Percentiles rank a stretch among this genome's conserved stretches.
Evolutionary conservation across 345 rosid species (phyloP).

Genomic region (Chamaenerion angustifolium): DNA sequence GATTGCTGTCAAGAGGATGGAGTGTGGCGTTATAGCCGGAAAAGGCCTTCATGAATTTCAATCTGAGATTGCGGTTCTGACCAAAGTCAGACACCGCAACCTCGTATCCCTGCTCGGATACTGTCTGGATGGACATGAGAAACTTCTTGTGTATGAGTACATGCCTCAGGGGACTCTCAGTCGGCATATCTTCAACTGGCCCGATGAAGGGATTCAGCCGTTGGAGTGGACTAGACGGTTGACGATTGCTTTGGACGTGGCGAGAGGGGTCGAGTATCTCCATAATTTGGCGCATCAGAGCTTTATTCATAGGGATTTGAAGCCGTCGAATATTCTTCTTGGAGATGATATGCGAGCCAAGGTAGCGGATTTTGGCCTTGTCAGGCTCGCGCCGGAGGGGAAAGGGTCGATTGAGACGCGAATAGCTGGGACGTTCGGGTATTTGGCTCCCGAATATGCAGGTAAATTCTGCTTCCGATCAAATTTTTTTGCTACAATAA

Average conservation of each 20-base stretch:
- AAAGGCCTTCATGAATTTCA: constrained; percentile 61
- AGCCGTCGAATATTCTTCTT: constrained; percentile 83
- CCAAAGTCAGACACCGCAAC: constrained; percentile 76
- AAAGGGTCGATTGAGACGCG: constrained; percentile 70
- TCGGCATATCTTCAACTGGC: constrained; percentile 51
- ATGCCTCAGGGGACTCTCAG: constrained; percentile 86
- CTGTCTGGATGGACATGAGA: constrained; percentile 87
- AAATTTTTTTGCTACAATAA: no score
- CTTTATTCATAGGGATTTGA: constrained; percentile 80
- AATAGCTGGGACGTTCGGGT: constrained; percentile 91
- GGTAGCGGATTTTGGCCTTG: constrained; percentile 85
- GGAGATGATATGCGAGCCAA: constrained; percentile 90
- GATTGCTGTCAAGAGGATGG: constrained; percentile 89
- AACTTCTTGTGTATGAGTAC: constrained; percentile 71
- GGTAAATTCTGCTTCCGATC: constrained; percentile 22
- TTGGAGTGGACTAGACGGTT: constrained; percentile 69
- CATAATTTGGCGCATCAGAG: constrained; percentile 85
- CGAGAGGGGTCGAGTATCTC: constrained; percentile 88
- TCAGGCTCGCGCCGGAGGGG: constrained; percentile 87
- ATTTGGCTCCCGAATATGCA: constrained; percentile 90
- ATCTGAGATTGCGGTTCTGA: constrained; percentile 76
- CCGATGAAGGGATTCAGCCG: constrained; percentile 46
- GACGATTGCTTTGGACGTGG: constrained; percentile 78
- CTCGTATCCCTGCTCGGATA: constrained; percentile 77
- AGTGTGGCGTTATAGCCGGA: constrained; percentile 46